Percentiles rank a stretch among this genome's conserved stretches.
These are phyloP conservation scores for Calophaca sinica DNA, from an alignment of 306 rosid species.

Conservation along the genomic window DNA sequence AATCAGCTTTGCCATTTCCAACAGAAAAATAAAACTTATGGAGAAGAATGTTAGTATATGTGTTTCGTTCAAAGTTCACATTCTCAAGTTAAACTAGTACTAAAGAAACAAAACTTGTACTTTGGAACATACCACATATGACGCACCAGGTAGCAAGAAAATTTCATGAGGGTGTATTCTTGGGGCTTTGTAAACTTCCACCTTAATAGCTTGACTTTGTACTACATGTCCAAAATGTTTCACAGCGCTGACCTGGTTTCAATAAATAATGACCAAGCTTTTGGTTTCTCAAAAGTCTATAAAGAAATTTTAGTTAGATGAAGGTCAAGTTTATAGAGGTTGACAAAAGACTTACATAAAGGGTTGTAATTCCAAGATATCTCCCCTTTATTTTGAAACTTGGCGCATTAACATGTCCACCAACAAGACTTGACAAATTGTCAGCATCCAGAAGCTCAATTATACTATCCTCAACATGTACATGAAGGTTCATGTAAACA, in stretches of 20 bases:
- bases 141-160: conserved; percentile 87
- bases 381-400: conserved; percentile 72
- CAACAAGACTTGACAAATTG: conserved; percentile 53
- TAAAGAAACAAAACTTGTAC: conserved; percentile 26
- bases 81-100: conserved; percentile 10
- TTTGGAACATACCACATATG: conserved; percentile 73
- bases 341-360: conserved; percentile 68
- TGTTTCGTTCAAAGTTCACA: too few relatives aligned
- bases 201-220: conserved; percentile 72
- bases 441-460: conserved; percentile 70
- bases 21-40: conserved; percentile 29
- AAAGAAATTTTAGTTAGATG: conserved; percentile 36
- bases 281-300: conserved; percentile 31
- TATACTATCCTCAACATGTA: conserved; percentile 78
- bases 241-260: conserved; percentile 75
- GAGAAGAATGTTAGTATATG: background rate
- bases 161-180: conserved; percentile 70
- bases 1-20: conserved; percentile 13
- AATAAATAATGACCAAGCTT: conserved; percentile 45
- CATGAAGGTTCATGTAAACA: conserved; percentile 79
- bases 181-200: conserved; percentile 92
- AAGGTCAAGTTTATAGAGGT: conserved; percentile 36
- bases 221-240: conserved; percentile 75
- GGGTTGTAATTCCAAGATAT: conserved; percentile 80
- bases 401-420: conserved; percentile 54